phyloP scores from a whole-genome alignment of 1,284 basidiomycete genomes.

The Puccinia horiana region DNA sequence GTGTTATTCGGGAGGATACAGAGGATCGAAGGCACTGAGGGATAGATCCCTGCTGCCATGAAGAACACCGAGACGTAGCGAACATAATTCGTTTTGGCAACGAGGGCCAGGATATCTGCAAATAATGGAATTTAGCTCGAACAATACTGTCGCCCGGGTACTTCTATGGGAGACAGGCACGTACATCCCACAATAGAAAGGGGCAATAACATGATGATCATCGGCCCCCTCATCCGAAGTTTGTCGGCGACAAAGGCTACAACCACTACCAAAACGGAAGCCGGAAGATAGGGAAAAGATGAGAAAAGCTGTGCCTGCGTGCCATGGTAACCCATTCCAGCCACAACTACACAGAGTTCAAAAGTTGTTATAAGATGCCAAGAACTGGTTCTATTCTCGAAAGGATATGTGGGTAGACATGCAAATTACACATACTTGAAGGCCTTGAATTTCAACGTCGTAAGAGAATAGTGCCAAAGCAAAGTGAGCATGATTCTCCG shows the following conservation, averaged over 20 bases:
- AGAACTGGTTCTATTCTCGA: background rate
- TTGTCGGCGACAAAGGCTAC: slow-evolving; percentile 54
- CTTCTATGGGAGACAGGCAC: background rate
- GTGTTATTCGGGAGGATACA: slow-evolving; percentile 54
- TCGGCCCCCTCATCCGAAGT: slow-evolving; percentile 51
- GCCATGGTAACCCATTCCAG: slow-evolving; percentile 38
- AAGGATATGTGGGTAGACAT: no score
- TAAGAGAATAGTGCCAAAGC: background rate
- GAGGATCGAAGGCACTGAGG: slow-evolving; percentile 53
- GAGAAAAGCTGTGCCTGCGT: slow-evolving; percentile 54
- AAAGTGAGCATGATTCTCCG: background rate
- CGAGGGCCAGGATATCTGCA: slow-evolving; percentile 33
- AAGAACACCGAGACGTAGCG: slow-evolving; percentile 55
- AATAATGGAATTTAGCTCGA: background rate
- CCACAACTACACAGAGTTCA: slow-evolving; percentile 20
- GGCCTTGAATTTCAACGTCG: slow-evolving; percentile 48
- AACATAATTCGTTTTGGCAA: slow-evolving; percentile 35
- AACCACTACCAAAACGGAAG: slow-evolving; percentile 52
- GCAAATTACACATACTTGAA: slow-evolving; percentile 4
- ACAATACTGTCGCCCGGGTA: background rate
- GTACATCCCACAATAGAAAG: slow-evolving; percentile 55
- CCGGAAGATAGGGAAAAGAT: slow-evolving; percentile 54
- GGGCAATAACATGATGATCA: slow-evolving; percentile 53
- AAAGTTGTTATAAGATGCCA: background rate
- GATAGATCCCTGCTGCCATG: slow-evolving; percentile 55